These are phyloP conservation scores for Stenogyne calaminthoides DNA, from an alignment of 305 asterid species.

Conservation along the genomic window DNA sequence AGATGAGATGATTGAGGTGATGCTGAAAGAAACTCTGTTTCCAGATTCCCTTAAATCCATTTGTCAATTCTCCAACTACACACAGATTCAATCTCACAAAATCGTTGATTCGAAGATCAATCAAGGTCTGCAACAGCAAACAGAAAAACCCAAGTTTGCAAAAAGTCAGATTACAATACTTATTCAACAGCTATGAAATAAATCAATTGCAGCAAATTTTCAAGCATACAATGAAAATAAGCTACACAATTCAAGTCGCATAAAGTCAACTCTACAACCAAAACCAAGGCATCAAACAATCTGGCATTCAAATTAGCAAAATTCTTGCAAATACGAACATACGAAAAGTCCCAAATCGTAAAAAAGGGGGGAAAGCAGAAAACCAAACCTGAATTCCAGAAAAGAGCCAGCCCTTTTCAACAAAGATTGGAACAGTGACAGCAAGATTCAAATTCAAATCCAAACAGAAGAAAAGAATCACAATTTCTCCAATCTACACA, in stretches of 20 bases:
- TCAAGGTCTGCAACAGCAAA: constrained; percentile 27
- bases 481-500: background rate
- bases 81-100: constrained; percentile 5
- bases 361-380: constrained; percentile 5
- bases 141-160: background rate
- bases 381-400: constrained; percentile 39
- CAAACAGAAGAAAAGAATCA: constrained; percentile 13
- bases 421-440: background rate
- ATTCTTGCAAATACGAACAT: background rate
- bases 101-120: constrained; percentile 25
- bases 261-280: constrained; percentile 27
- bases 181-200: constrained; percentile 1
- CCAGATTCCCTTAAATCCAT: constrained; percentile 52
- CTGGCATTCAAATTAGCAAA: background rate
- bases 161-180: constrained; percentile 2
- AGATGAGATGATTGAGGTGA: constrained; percentile 48
- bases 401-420: constrained; percentile 23
- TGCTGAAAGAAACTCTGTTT: constrained; percentile 33
- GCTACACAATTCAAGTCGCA: background rate
- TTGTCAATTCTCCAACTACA: constrained; percentile 19
- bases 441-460: constrained; percentile 16
- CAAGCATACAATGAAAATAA: no score
- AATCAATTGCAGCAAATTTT: background rate
- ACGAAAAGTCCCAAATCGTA: background rate
- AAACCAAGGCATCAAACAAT: constrained; percentile 20